phyloP scores from a whole-genome alignment of 352 stramenopile species.

The Phytophthora palmivora region DNA sequence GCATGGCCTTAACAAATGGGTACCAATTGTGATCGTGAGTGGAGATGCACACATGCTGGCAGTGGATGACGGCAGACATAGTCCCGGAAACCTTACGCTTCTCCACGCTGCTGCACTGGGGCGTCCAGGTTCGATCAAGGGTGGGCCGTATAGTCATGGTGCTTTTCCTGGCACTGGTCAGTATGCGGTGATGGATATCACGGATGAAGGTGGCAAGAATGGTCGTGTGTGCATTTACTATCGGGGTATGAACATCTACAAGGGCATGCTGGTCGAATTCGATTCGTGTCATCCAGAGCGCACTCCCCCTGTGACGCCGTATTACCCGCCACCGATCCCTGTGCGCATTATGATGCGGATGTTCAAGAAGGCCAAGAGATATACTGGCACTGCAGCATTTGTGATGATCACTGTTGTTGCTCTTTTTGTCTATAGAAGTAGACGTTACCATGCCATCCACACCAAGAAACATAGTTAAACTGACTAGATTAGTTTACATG shows the following conservation, averaged over 20 bases:
- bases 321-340: slow-evolving; percentile 25
- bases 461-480: slow-evolving; percentile 45
- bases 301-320: slow-evolving; percentile 13
- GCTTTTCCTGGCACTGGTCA: slow-evolving; percentile 79
- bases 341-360: slow-evolving; percentile 61
- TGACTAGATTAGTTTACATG: slow-evolving; percentile 2
- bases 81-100: slow-evolving; percentile 73
- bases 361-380: slow-evolving; percentile 61
- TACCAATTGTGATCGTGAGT: slow-evolving; percentile 83
- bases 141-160: slow-evolving; percentile 89
- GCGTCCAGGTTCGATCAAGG: slow-evolving; percentile 83
- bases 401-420: slow-evolving; percentile 22
- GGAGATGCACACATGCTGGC: slow-evolving; percentile 92
- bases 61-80: slow-evolving; percentile 81
- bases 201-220: slow-evolving; percentile 69
- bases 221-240: slow-evolving; percentile 68
- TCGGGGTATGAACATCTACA: slow-evolving; percentile 65
- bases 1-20: slow-evolving; percentile 69
- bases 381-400: slow-evolving; percentile 15
- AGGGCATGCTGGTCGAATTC: slow-evolving; percentile 66
- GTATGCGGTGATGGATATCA: slow-evolving; percentile 85
- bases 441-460: slow-evolving; percentile 23
- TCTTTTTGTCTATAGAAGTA: slow-evolving; percentile 30
- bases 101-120: slow-evolving; percentile 87
- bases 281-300: slow-evolving; percentile 76